Conservation (phyloP, 495 filamentous ascomycete genomes). For the Annulohypoxylon maeteangense region DNA sequence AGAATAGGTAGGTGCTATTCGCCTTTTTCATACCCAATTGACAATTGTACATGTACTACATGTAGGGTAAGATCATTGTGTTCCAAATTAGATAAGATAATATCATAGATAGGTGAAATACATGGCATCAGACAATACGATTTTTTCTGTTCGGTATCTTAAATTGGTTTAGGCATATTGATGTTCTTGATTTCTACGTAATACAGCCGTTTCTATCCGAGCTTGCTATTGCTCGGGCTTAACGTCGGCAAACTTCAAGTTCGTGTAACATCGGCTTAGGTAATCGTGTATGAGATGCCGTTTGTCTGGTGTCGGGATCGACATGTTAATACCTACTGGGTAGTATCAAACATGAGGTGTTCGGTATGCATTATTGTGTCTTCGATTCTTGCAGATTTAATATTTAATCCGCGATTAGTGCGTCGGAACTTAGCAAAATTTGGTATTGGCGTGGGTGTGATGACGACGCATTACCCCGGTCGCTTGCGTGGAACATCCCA, state of each 20-base stretch:
- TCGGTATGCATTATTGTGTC: not conserved
- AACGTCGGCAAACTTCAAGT: not conserved
- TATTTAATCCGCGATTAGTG: not conserved
- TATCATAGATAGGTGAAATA: not conserved
- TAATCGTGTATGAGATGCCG: not conserved
- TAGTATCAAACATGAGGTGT: not conserved
- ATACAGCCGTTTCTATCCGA: constrained; percentile 30
- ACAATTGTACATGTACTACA: too few species aligned
- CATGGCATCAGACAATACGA: not conserved
- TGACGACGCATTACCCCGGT: constrained; percentile 41
- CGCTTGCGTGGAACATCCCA: constrained; percentile 30
- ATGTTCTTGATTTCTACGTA: constrained; percentile 10
- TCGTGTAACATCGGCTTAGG: constrained; percentile 1
- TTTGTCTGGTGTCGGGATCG: not conserved
- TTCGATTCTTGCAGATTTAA: not conserved
- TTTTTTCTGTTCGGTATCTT: constrained; percentile 27
- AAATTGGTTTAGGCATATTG: constrained; percentile 24
- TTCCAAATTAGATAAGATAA: not conserved
- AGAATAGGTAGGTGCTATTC: too few species aligned
- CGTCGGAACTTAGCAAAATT: constrained; percentile 11
- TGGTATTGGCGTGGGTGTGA: constrained; percentile 22
- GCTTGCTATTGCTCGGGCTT: not conserved
- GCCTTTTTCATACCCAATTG: not conserved
- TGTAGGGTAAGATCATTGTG: not conserved
- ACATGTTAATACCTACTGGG: not conserved